Base-by-base conservation (phyloP, 768 basidiomycete genomes). In the Tricholoma hemisulphureum region DNA sequence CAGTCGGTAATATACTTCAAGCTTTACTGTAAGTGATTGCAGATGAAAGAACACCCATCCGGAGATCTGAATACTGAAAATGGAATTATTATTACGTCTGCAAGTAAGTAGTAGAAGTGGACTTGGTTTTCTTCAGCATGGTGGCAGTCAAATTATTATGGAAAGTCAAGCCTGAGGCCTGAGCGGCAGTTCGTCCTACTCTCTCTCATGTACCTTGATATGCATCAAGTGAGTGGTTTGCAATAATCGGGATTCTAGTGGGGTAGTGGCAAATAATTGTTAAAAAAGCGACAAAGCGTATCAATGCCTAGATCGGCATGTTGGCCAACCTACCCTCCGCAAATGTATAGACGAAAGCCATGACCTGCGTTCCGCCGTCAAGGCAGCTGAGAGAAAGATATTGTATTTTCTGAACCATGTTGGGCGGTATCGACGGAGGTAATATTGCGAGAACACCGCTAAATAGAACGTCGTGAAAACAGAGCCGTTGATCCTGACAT, bases 401-500 rank as follows among this genome's bases (percentile, higher is more conserved):
- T 80, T 82, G 68, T 80, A 80, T 61, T 80, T 80, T 57, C 75
- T 69, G 74, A 77, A 82, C 73, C 77, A 82, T n/a, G 71, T 64
- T 13, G 79, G 73, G 23, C 76, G 74, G 57, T 77, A 76, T 34
- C 70, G 29, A 23, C 57, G 28, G 7, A 58, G 39, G 28, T 53
- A 58, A n/a, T 34, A 52, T 35, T 58, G 51, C 13, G 57, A 56
- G 34, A 41, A 54, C 3, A 41, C 14, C 2, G 49, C 21, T 13
- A 57, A n/a, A 24, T 20, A 50, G 26, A 63, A 41, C 45, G 49
- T 10, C 16, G 51, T 46, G 26, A 58, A 58, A 28, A 58, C 18
- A 16, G 48, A 56, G 20, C 41, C 16, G 31, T 43, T 29, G 48
- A 53, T 23, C 6, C 28, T 20, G 20, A 50, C 43, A 9, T 23